Evolutionary conservation across 768 basidiomycete genomes (phyloP).

Genomic region (Mycena chlorophos): DNA sequence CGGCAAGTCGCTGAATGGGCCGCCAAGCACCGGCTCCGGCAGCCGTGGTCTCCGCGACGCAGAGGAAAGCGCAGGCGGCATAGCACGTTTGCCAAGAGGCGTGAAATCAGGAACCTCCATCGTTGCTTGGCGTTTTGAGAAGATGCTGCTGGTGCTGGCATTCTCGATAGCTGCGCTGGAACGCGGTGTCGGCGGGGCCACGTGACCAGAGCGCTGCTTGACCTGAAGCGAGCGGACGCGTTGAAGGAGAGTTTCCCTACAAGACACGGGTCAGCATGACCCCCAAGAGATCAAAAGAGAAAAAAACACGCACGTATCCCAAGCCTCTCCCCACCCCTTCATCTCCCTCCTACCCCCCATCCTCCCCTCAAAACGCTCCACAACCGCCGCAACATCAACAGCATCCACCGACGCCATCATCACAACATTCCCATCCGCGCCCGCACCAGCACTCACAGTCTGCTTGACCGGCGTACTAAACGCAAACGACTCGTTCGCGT

Average conservation of each 20-base stretch:
- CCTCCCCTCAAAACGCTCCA: slow-evolving; percentile 54
- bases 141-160: slow-evolving; percentile 20
- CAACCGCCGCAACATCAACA: slow-evolving; percentile 57
- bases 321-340: slow-evolving; percentile 45
- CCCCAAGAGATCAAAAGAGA: slow-evolving; percentile 1
- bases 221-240: slow-evolving; percentile 57
- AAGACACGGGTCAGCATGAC: neutral
- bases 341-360: slow-evolving; percentile 48
- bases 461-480: slow-evolving; percentile 9
- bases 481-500: neutral
- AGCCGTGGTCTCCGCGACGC: slow-evolving; percentile 28
- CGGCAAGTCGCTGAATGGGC: slow-evolving; percentile 35
- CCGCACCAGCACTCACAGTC: neutral
- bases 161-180: slow-evolving; percentile 5
- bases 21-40: slow-evolving; percentile 18
- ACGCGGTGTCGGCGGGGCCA: slow-evolving; percentile 50
- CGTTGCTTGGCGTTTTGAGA: slow-evolving; percentile 20
- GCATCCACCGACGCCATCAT: slow-evolving; percentile 53
- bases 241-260: slow-evolving; percentile 51
- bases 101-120: slow-evolving; percentile 57
- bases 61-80: slow-evolving; percentile 30
- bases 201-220: slow-evolving; percentile 57
- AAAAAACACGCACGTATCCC: slow-evolving; percentile 52
- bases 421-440: slow-evolving; percentile 21
- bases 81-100: slow-evolving; percentile 41